phyloP scores from a whole-genome alignment of 164 flowering plant species.

The Litsea cubeba region DNA sequence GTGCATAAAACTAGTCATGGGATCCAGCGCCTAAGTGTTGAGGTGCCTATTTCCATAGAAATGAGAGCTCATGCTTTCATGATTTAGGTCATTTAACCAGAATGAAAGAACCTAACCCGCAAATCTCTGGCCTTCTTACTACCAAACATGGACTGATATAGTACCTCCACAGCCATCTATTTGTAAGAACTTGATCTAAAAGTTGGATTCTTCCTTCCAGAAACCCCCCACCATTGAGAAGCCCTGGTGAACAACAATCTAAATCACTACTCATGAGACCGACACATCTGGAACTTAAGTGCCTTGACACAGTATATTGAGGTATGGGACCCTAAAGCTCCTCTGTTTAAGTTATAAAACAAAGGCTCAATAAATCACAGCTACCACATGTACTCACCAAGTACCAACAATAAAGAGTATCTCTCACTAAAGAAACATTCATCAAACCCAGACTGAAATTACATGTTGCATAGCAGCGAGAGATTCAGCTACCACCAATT shows the following conservation, averaged over 20 bases:
- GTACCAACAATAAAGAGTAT: not conserved
- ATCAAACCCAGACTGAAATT: too few species aligned
- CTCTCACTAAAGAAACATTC: too few species aligned
- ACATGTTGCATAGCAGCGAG: too few species aligned
- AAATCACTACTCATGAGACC: not conserved
- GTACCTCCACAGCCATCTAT: not conserved
- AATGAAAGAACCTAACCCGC: not conserved
- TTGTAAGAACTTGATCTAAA: not conserved
- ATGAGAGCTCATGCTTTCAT: not conserved
- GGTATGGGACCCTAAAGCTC: not conserved
- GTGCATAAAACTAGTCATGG: not conserved
- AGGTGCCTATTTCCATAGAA: not conserved
- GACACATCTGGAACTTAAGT: not conserved
- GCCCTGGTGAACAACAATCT: not conserved
- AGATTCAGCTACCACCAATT: too few species aligned
- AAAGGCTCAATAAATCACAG: too few species aligned
- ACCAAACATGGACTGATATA: not conserved
- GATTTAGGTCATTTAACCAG: not conserved
- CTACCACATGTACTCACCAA: not conserved
- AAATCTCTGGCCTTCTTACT: not conserved
- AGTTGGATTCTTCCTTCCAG: not conserved
- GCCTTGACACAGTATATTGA: not conserved
- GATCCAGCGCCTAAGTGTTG: not conserved
- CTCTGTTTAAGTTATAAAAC: too few species aligned
- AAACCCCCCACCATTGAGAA: not conserved